Base-by-base conservation (phyloP, 2,329 filamentous ascomycete species). In the Geosmithia flava region DNA sequence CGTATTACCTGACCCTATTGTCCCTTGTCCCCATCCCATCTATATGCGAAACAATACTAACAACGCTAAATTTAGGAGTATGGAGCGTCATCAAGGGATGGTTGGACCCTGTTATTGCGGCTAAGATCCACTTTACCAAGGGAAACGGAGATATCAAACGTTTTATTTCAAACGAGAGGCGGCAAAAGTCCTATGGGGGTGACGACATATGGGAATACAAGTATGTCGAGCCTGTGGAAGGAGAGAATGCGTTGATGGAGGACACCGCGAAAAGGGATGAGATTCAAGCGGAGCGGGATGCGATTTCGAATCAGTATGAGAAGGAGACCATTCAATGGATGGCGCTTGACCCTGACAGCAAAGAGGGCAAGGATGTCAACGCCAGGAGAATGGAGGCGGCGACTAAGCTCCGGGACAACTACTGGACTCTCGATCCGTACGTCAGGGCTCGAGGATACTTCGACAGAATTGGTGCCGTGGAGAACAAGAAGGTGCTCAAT, bases 51-150 rank as follows among this genome's bases (percentile, higher is more conserved):
- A 11, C 33, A 3, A 37, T 13, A 7, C 33, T 44, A 27, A 16
- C 42, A 44, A 20, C 10, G 20, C n/a, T n/a, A n/a, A 3, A 10
- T n/a, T 20, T 30, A 65, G 62, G 63, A 8, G 55, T 65, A 11
- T 66, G 64, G 83, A 80, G 70, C 53, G 78, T 87, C 54, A 86
- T 88, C 63, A 79, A 76, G 53, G 81, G 81, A 57, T 87, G 83
- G 83, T 74, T 88, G 30, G 83, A 88, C 59, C 84, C 84, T 10
- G 81, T 87, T 7, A 81, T 88, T 23, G 83, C 83, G 3, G 68
- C 74, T 48, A 88, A 88, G 65, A 76, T 87, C 15, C 75, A 86
- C 58, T 85, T 87, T 60, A 82, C 78, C 20, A 80, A 74, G 50
- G 78, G 72, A 46, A 65, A 74, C 19, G 69, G 79, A 33, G 83